These are phyloP conservation scores for Macroventuria anomochaeta DNA, from an alignment of 2,329 filamentous ascomycete genomes.

Conservation along the genomic window DNA sequence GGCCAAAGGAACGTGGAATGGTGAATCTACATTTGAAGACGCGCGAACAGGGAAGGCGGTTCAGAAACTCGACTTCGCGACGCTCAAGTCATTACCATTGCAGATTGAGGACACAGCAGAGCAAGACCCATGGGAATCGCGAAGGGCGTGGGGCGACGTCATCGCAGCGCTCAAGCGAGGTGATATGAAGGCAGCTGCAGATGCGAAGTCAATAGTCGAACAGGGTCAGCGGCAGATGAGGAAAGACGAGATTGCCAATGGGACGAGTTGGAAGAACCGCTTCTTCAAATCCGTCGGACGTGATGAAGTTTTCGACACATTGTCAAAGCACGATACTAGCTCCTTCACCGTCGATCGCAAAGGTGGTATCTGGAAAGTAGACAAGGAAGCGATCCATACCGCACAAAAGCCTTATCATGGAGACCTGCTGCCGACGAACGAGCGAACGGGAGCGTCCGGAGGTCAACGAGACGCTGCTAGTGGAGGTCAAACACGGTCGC, in stretches of 20 bases:
- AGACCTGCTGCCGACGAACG: constrained; percentile 34
- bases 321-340: constrained; percentile 27
- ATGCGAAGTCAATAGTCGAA: constrained; percentile 44
- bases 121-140: constrained; percentile 56
- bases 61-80: constrained; percentile 46
- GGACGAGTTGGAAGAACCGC: constrained; percentile 48
- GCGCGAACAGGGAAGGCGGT: constrained; percentile 40
- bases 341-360: constrained; percentile 33
- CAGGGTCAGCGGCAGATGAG: constrained; percentile 53
- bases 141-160: constrained; percentile 53
- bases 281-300: constrained; percentile 49
- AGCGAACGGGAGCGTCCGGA: constrained; percentile 12
- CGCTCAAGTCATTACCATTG: constrained; percentile 28
- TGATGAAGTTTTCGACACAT: constrained; percentile 36
- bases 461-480: neutral
- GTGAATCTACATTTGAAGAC: constrained; percentile 49
- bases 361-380: constrained; percentile 44
- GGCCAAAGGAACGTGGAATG: constrained; percentile 53
- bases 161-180: constrained; percentile 48
- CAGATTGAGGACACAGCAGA: constrained; percentile 39
- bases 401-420: constrained; percentile 40
- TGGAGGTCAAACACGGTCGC: neutral
- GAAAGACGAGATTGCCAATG: constrained; percentile 46
- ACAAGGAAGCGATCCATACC: constrained; percentile 30
- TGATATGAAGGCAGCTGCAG: constrained; percentile 49